Evolutionary conservation across 208 protist genomes (phyloP), one percentile per base, ranked within the genome.

Genomic region (Phytomonas francai): DNA sequence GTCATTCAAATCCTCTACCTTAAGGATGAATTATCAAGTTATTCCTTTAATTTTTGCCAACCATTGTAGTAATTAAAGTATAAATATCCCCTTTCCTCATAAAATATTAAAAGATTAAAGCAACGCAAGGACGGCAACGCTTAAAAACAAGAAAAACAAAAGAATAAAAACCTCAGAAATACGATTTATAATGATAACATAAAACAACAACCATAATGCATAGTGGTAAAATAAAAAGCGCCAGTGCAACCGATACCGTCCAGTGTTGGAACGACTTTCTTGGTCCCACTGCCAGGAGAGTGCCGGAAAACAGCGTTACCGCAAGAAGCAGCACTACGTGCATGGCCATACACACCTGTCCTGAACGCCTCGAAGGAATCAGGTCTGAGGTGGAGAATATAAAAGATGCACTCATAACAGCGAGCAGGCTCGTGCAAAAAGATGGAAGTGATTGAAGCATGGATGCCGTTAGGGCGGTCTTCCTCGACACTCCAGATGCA

Each of bases 241-340:
- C 25, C 33, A 86, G 27, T 11, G 73, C 31, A 14, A 65, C 33
- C 3, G 74, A 83, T 32, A 80, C 49, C 58, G 74, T 78, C 77
- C 77, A 83, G 67, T 85, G 76, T 67, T 74, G 66, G 60, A 72
- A 81, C 25, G 34, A 34, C 32, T 63, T 77, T 57, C 70, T 71
- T 32, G 81, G 77, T 22, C 81, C 81, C 3, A 83, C 27, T 3
- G 72, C 74, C 9, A 65, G 58, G 33, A 82, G 32, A 5, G 72
- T 58, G n/a, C 75, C 81, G 27, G 60, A 71, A 67, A 81, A 81
- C 32, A 74, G 54, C 8, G 77, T 30, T 19, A 71, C 68, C 9
- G 75, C 69, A 54, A 83, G 54, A 22, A 81, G 63, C 31, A 83
- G 34, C 34, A 87, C 28, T 11, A 87, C 34, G 60, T 86, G 80